These are phyloP conservation scores for Stephanodiscus minutulus DNA, from an alignment of 108 stramenopile species.

Conservation along the genomic window DNA sequence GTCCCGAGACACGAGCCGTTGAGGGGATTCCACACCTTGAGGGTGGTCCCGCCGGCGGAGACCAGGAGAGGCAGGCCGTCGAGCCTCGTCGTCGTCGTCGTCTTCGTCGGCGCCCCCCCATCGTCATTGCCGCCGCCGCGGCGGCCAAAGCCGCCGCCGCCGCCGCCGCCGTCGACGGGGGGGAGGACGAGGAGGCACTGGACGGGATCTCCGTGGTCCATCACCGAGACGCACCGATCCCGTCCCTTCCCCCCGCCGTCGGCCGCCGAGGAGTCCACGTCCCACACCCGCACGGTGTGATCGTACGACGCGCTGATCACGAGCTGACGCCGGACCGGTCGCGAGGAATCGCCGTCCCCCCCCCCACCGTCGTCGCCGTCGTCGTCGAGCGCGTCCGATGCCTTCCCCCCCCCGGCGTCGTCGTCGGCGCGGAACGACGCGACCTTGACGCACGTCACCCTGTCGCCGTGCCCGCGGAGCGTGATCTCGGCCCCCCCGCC, in stretches of 20 bases:
- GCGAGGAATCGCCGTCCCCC: neutral
- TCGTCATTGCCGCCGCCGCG: slow-evolving; percentile 2
- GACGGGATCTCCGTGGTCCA: slow-evolving; percentile 83
- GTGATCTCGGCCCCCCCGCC: slow-evolving; percentile 43
- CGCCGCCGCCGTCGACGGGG: slow-evolving; percentile 18
- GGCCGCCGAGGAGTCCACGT: slow-evolving; percentile 48
- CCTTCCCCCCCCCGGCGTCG: neutral
- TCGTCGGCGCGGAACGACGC: slow-evolving; percentile 35
- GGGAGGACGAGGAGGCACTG: slow-evolving; percentile 69
- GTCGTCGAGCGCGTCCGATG: slow-evolving; percentile 6
- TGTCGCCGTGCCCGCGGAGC: slow-evolving; percentile 83
- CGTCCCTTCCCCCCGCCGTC: slow-evolving; percentile 21
- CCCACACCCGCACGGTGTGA: slow-evolving; percentile 87
- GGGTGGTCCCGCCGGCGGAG: slow-evolving; percentile 75
- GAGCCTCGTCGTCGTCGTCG: slow-evolving; percentile 9
- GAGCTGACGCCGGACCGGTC: slow-evolving; percentile 48
- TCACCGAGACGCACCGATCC: slow-evolving; percentile 64
- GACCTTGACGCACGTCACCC: slow-evolving; percentile 28
- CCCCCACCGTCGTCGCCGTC: neutral
- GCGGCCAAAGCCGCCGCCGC: neutral
- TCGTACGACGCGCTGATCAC: slow-evolving; percentile 84
- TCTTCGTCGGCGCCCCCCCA: neutral
- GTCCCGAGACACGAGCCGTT: slow-evolving; percentile 63
- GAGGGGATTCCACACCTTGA: slow-evolving; percentile 86
- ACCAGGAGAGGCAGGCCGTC: slow-evolving; percentile 63